Conservation (phyloP, 345 rosid species). For the Excoecaria cochinchinensis region DNA sequence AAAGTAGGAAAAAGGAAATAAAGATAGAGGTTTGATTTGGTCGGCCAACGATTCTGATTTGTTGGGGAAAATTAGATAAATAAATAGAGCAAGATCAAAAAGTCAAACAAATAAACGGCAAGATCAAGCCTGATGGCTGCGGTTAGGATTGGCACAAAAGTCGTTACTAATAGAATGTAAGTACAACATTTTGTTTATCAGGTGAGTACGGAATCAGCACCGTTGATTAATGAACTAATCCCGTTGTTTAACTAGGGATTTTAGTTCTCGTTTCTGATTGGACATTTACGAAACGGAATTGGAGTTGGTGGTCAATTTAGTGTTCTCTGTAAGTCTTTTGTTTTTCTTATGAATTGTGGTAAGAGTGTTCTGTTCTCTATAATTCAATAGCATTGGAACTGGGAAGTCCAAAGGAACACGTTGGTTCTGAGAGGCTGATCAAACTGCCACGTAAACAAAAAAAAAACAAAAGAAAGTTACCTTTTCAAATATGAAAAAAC, state of each 20-base stretch:
- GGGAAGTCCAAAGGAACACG: background rate
- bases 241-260: background rate
- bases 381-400: background rate
- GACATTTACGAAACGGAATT: background rate
- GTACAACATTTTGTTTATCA: background rate
- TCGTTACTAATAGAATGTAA: background rate
- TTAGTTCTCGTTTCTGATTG: background rate
- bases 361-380: too few species aligned
- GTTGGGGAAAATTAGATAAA: background rate
- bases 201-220: background rate
- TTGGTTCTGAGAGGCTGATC: background rate
- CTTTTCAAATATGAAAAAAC: background rate
- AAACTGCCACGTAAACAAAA: background rate
- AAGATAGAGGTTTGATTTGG: background rate
- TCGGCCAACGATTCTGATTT: slow-evolving; percentile 23
- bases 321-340: background rate
- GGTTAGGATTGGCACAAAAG: background rate
- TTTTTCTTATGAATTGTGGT: too few species aligned
- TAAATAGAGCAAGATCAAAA: slow-evolving; percentile 5
- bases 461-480: too few species aligned
- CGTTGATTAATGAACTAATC: background rate
- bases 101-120: slow-evolving; percentile 22
- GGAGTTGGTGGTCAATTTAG: background rate
- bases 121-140: slow-evolving; percentile 12
- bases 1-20: too few species aligned